phyloP scores from a whole-genome alignment of 306 rosid species.

The Pueraria montana region DNA sequence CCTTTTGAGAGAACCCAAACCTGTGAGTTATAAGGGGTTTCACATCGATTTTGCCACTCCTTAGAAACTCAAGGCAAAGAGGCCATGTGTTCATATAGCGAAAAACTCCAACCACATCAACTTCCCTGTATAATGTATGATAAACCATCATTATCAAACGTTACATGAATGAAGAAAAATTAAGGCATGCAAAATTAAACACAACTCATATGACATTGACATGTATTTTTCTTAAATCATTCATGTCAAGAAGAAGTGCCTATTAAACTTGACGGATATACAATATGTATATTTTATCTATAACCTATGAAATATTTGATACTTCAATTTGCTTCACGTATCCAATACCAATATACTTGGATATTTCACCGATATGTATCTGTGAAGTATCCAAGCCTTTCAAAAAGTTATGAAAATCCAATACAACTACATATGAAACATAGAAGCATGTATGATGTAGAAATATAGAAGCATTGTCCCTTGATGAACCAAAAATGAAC shows the following conservation, averaged over 20 bases:
- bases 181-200: not conserved
- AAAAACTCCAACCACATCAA: constrained; percentile 85
- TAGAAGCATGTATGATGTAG: not conserved
- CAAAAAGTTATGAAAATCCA: not conserved
- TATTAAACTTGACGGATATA: not conserved
- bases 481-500: too few species aligned
- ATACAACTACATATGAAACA: not conserved
- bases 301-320: not conserved
- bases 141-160: constrained; percentile 14
- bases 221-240: constrained; percentile 1
- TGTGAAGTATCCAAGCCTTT: not conserved
- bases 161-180: not conserved
- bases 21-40: constrained; percentile 90
- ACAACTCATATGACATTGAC: not conserved
- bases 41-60: constrained; percentile 85
- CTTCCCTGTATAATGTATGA: constrained; percentile 67
- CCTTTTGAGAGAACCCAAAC: constrained; percentile 86
- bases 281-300: not conserved
- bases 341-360: too few species aligned
- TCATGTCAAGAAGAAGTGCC: not conserved
- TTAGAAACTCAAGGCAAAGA: constrained; percentile 82
- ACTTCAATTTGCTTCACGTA: not conserved
- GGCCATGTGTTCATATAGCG: constrained; percentile 98
- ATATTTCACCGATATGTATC: too few species aligned
- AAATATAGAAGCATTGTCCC: not conserved